These are phyloP conservation scores for Rhynchospora breviuscula DNA, from an alignment of 176 grass and related monocot genomes.

Conservation along the genomic window DNA sequence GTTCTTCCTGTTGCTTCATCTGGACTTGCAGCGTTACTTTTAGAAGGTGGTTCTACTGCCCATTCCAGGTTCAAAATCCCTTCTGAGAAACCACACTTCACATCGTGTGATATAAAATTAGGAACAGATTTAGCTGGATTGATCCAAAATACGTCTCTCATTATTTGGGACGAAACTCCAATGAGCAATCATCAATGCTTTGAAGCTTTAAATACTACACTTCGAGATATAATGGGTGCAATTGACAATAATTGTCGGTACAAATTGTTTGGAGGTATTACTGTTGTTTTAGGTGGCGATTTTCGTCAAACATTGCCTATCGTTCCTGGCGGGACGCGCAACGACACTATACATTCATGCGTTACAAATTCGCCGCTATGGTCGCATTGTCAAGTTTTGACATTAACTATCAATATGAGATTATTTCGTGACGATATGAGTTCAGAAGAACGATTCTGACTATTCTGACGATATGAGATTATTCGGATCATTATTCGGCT, in stretches of 20 bases:
- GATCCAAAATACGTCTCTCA: too few relatives aligned
- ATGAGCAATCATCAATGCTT: too few relatives aligned
- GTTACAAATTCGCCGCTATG: neutral
- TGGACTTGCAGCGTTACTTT: neutral
- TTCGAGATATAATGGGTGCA: too few relatives aligned
- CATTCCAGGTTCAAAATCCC: constrained; percentile 36
- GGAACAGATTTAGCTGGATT: too few relatives aligned
- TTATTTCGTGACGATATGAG: neutral
- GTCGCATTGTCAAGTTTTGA: neutral
- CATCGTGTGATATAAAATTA: constrained; percentile 7
- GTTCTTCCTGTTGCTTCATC: constrained; percentile 23
- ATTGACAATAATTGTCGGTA: too few relatives aligned
- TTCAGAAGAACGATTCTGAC: neutral
- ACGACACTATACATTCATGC: neutral
- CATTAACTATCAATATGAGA: neutral
- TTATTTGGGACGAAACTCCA: too few relatives aligned
- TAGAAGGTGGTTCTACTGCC: constrained; percentile 17
- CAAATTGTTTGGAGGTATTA: neutral
- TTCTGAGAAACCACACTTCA: neutral
- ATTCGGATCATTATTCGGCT: neutral
- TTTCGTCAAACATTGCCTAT: too few relatives aligned
- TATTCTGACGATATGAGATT: too few relatives aligned
- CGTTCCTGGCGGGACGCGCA: neutral
- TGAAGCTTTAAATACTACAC: too few relatives aligned
- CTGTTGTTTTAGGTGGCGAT: neutral